Percentiles rank a stretch among this genome's conserved stretches.
These are phyloP conservation scores for Mimosa pudica DNA, from an alignment of 306 rosid genomes.

Conservation along the genomic window DNA sequence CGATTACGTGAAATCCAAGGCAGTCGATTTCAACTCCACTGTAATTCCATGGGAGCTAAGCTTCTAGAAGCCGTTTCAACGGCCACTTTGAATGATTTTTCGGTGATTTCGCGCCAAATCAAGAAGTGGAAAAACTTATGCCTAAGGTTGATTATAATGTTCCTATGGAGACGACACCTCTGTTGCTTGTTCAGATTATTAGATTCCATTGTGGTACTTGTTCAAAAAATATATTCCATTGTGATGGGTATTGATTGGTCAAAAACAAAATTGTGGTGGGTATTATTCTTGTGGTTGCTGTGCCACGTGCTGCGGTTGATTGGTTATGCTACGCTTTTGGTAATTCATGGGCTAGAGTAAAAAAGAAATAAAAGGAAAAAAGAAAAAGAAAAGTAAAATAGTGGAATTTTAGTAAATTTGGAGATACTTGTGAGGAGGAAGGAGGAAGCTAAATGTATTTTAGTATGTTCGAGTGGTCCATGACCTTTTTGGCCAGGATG, in stretches of 20 bases:
- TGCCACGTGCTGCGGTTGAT: constrained; percentile 3
- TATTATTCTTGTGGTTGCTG: not conserved
- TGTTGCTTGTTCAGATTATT: not conserved
- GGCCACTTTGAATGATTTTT: not conserved
- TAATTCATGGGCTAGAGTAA: not conserved
- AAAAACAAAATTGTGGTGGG: not conserved
- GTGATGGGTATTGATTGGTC: too few species aligned
- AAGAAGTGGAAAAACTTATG: not conserved
- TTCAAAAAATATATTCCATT: too few species aligned
- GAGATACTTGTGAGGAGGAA: too few species aligned
- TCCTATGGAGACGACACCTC: not conserved
- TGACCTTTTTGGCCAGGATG: too few species aligned
- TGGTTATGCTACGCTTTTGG: not conserved
- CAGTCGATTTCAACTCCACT: not conserved
- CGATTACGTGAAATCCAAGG: not conserved
- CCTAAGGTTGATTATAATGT: constrained; percentile 6
- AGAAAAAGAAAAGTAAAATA: too few species aligned
- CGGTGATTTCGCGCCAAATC: not conserved
- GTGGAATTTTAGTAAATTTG: too few species aligned
- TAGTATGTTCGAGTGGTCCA: too few species aligned
- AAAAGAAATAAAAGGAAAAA: too few species aligned
- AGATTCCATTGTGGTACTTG: not conserved
- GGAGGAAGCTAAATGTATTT: too few species aligned
- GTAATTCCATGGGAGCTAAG: constrained; percentile 1
- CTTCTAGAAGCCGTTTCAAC: not conserved